Base-by-base conservation (phyloP, 495 filamentous ascomycete species). In the Astrothelium macrocarpum region DNA sequence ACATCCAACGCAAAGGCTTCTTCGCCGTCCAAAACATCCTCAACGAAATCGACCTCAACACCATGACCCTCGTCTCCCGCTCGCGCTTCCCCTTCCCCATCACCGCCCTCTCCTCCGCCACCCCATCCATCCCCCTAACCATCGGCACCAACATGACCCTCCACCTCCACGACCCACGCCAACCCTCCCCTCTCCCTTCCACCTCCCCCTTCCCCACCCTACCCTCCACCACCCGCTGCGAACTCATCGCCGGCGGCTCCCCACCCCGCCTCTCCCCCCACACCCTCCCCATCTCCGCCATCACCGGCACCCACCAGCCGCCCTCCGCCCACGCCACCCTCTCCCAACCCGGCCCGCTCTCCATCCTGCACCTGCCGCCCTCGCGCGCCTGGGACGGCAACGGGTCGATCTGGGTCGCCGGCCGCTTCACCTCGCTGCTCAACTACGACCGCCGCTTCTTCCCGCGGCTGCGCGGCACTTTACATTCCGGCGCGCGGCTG, bases 401-500 rank as follows among this genome's bases (percentile, higher is more conserved):
- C 32, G 81, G 83, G 32, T 81, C 87, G 32, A 86, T 92, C 49
- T 90, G 87, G 77, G 85, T 97, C 34, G 91, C 88, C 0, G 93
- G 93, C 12, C 85, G 93, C 29, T 97, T 97, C 73, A 88, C 90
- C 12, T 92, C 86, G 73, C 90, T 97, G 66, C 77, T 97, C 4
- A 87, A 87, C 67, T 97, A 96, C 73, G 91, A 96, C 70, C 84
- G 91, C 23, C 85, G 91, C 49, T 90, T 82, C 74, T 96, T 96
- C 72, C 90, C 92, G 14, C 83, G 83, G 9, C 79, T 97, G 14
- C 80, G 82, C 60, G 85, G 82, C 16, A 90, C 91, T 5, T 84
- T 96, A 23, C 83, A 95, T 73, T 92, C 89, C 16, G 91, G 92
- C 16, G 90, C 89, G 2, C 81, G 87, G 18, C 80, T 97, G 39